Percentiles rank a stretch among this genome's conserved stretches.
These are phyloP conservation scores for Aspergillus nomiae DNA, from an alignment of 2,329 filamentous ascomycete species.

Conservation along the genomic window DNA sequence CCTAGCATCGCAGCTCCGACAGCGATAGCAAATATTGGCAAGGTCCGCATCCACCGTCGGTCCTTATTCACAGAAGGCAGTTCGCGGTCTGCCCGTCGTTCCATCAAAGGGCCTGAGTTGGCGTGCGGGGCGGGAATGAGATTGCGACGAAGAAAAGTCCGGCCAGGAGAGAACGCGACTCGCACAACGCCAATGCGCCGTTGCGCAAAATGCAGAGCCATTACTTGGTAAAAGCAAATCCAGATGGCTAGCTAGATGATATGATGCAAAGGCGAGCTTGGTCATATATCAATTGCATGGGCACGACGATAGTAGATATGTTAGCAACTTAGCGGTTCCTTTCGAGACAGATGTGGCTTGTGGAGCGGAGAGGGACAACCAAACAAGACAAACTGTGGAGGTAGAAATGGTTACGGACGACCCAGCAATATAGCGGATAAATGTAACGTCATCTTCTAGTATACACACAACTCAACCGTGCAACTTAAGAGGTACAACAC, in stretches of 20 bases:
- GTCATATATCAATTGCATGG: background rate
- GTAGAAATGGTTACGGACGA: background rate
- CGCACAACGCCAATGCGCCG: slow-evolving; percentile 22
- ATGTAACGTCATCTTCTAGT: background rate
- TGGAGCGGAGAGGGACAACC: slow-evolving; percentile 1
- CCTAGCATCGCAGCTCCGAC: slow-evolving; percentile 73
- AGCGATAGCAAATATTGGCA: slow-evolving; percentile 77
- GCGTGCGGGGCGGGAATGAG: slow-evolving; percentile 54
- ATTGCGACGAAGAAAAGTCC: slow-evolving; percentile 38
- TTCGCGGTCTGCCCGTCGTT: slow-evolving; percentile 55
- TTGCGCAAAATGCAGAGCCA: slow-evolving; percentile 20
- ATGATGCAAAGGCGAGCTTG: background rate
- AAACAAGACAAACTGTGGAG: slow-evolving; percentile 23
- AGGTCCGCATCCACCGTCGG: slow-evolving; percentile 68
- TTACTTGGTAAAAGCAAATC: background rate
- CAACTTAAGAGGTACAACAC: background rate
- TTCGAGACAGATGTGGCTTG: background rate
- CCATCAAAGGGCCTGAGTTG: slow-evolving; percentile 54
- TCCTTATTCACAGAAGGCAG: slow-evolving; percentile 48
- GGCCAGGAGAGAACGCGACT: slow-evolving; percentile 15
- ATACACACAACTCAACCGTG: background rate
- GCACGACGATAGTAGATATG: background rate
- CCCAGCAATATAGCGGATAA: background rate
- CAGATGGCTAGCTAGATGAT: background rate
- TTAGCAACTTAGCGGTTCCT: background rate